A percentile compares a stretch with the other conserved stretches of the same genome.
These are phyloP conservation scores for Aspergillus pseudonomiae DNA, from an alignment of 2,329 filamentous ascomycete genomes.

Conservation along the genomic window DNA sequence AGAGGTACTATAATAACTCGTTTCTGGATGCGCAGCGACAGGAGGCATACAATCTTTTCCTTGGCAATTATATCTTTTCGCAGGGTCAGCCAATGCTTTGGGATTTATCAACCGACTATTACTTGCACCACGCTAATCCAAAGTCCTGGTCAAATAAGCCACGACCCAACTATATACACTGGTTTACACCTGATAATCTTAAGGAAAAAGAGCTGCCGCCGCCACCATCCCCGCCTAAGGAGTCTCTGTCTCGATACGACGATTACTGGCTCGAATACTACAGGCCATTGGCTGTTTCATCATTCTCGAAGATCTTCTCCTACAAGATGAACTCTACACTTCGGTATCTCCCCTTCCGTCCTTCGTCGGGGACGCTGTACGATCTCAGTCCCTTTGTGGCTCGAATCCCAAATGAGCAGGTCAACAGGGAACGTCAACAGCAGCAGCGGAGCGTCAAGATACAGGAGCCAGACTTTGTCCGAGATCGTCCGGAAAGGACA, in stretches of 20 bases:
- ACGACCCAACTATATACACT: constrained; percentile 77
- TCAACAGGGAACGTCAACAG: constrained; percentile 60
- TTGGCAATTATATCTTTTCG: constrained; percentile 90
- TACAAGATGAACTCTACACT: constrained; percentile 91
- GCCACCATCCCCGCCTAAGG: constrained; percentile 32
- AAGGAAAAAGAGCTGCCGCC: constrained; percentile 64
- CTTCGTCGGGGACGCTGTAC: constrained; percentile 68
- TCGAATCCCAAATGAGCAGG: constrained; percentile 60
- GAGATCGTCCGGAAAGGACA: constrained; percentile 44
- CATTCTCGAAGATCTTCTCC: constrained; percentile 87
- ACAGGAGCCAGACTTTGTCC: constrained; percentile 59
- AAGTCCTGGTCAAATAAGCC: constrained; percentile 67
- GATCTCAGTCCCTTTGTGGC: constrained; percentile 88
- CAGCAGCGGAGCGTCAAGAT: constrained; percentile 64
- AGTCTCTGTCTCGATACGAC: constrained; percentile 64
- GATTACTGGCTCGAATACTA: constrained; percentile 99
- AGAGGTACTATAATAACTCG: constrained; percentile 97
- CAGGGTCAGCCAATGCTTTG: constrained; percentile 93
- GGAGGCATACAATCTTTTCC: constrained; percentile 95
- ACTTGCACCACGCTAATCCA: constrained; percentile 88
- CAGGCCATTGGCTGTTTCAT: constrained; percentile 81
- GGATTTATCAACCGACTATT: constrained; percentile 94
- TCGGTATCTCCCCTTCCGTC: constrained; percentile 76
- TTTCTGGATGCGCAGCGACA: constrained; percentile 97
- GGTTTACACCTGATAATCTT: constrained; percentile 79